phyloP scores from a whole-genome alignment of 1,284 basidiomycete genomes.

The Ceratobasidium sp. region DNA sequence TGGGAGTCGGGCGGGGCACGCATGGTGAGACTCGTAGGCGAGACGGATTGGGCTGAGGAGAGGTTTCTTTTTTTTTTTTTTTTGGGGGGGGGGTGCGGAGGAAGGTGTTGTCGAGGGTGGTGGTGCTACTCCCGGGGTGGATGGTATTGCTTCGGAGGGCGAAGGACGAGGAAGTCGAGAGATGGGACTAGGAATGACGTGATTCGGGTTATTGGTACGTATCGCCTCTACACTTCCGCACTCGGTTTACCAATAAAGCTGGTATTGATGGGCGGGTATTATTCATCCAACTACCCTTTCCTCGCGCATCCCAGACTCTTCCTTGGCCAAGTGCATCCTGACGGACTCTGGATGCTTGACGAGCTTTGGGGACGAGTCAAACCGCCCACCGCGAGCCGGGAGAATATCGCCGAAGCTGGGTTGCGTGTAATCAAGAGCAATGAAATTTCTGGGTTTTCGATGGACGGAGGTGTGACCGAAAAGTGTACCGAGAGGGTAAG shows the following conservation, averaged over 20 bases:
- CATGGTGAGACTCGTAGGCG: conserved; percentile 2
- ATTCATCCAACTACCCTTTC: conserved; percentile 86
- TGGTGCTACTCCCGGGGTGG: background rate
- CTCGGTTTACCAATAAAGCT: no score
- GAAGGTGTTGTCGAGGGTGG: background rate
- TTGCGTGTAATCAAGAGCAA: conserved; percentile 75
- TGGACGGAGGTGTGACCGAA: conserved; percentile 73
- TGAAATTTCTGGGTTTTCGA: conserved; percentile 64
- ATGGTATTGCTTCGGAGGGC: conserved; percentile 1
- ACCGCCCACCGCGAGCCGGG: conserved; percentile 76
- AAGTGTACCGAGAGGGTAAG: conserved; percentile 83
- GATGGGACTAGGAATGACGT: conserved; percentile 50
- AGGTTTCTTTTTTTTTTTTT: no score
- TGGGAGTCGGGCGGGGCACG: no score
- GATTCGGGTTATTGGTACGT: conserved; percentile 48
- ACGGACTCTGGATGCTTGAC: conserved; percentile 78
- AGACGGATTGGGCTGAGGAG: conserved; percentile 1
- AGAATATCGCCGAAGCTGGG: conserved; percentile 85
- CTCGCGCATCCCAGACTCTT: conserved; percentile 81
- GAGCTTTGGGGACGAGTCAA: conserved; percentile 83
- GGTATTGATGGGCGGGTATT: conserved; percentile 70
- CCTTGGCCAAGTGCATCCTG: conserved; percentile 73
- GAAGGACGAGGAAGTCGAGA: conserved; percentile 28
- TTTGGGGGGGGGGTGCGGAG: background rate
- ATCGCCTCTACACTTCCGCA: no score